These are phyloP conservation scores for Orbilia oligospora DNA, from an alignment of 2,329 filamentous ascomycete genomes.

Conservation along the genomic window DNA sequence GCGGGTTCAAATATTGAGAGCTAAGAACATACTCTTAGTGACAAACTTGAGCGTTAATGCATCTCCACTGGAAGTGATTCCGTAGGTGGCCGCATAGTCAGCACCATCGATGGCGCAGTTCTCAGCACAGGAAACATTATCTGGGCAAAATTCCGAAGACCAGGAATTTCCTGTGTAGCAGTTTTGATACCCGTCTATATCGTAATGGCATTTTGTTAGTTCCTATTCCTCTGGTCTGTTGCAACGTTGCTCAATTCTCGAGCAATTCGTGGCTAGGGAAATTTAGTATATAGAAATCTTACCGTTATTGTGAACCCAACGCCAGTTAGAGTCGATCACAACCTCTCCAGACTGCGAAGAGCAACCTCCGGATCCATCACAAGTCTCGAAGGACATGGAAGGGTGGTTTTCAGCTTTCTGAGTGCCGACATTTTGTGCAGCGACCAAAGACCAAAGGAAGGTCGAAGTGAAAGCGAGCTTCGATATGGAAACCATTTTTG, in stretches of 20 bases:
- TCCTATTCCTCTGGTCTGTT: not conserved
- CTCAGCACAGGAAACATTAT: conserved; percentile 68
- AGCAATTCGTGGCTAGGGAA: not conserved
- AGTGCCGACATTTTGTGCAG: conserved; percentile 71
- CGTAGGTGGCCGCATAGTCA: conserved; percentile 71
- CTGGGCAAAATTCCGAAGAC: conserved; percentile 68
- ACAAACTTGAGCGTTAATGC: conserved; percentile 74
- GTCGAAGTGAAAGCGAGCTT: conserved; percentile 48
- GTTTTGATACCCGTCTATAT: conserved; percentile 68
- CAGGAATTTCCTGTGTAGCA: conserved; percentile 70
- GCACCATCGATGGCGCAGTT: conserved; percentile 73
- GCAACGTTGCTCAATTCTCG: not conserved
- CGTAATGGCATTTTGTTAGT: conserved; percentile 12
- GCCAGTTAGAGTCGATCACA: conserved; percentile 72
- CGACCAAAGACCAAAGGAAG: conserved; percentile 50
- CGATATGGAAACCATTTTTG: conserved; percentile 55
- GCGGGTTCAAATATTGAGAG: conserved; percentile 23
- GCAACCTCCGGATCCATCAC: conserved; percentile 71
- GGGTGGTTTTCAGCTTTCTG: conserved; percentile 71
- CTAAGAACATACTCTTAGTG: conserved; percentile 68
- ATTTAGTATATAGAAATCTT: not conserved
- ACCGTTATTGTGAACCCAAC: conserved; percentile 69
- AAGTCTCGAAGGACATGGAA: conserved; percentile 71
- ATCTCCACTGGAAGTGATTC: conserved; percentile 71
- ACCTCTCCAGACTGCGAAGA: conserved; percentile 71